Evolutionary conservation across 108 stramenopile species (phyloP), one percentile per base, ranked within the genome.

Genomic region (Nitzschia palea): DNA sequence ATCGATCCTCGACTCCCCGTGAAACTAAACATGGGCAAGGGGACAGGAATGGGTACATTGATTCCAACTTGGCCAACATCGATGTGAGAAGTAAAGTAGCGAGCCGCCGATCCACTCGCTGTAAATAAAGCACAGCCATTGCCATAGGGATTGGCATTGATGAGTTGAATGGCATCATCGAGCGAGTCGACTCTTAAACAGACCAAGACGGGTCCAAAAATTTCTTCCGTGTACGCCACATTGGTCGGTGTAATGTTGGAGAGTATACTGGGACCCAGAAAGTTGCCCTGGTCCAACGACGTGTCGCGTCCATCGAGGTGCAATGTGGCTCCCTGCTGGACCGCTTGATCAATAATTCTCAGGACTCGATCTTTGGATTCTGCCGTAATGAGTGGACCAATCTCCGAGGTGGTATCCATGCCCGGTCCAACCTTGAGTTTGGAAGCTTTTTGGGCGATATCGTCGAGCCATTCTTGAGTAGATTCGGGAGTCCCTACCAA

Each of bases 61-160:
- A 85, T 81, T 0, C 87, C 85, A 15, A 97, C 95, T 80, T 97
- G 98, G 8, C 96, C 96, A 18, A 90, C 95, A 72, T 97, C 80
- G 40, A 97, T 79, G 53, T 95, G 90, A 48, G 81, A 71, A 61
- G 94, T 93, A 67, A 81, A 98, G 56, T 93, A 95, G 20, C 97
- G 82, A 1, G 97, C 98, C 2, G 91, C 94, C 29, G 91, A 81
- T 14, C 98, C 98, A 29, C 74, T 81, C 25, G 64, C 40, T 12
- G 98, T 98, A 77, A 97, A 98, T 48, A 98, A 80, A 36, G 85
- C 84, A 53, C 85, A 79, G 42, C 93, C 97, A 76, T 98, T 98
- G 27, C 97, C 97, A 67, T 94, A 98, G 0, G 80, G 86, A 79
- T 95, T 96, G 17, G 45, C 42, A 62, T 97, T 97, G 64, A 87